Conservation (phyloP, 495 filamentous ascomycete genomes). For the Neurospora sp. region DNA sequence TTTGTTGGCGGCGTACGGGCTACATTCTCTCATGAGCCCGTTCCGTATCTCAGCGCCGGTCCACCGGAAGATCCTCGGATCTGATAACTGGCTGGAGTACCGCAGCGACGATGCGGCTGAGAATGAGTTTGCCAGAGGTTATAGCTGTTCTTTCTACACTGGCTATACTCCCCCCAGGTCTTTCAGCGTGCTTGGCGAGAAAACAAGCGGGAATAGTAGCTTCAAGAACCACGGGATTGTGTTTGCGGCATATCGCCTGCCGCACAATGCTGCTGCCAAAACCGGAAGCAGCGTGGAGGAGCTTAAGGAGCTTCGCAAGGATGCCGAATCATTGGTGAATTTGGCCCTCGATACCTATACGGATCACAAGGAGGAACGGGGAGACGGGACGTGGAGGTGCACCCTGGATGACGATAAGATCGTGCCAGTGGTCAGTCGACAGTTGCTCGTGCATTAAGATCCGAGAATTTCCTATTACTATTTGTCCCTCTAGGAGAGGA, state of each 20-base stretch:
- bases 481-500: not conserved
- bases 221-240: constrained; percentile 28
- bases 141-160: constrained; percentile 30
- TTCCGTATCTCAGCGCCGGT: constrained; percentile 29
- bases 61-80: constrained; percentile 26
- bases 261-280: constrained; percentile 1
- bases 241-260: constrained; percentile 30
- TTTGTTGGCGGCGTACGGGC: constrained; percentile 30
- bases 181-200: not conserved
- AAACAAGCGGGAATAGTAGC: not conserved
- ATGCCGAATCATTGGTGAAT: constrained; percentile 28
- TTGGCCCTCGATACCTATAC: constrained; percentile 22
- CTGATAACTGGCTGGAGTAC: constrained; percentile 31
- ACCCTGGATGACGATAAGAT: not conserved
- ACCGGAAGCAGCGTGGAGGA: constrained; percentile 8
- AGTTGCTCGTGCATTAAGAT: not conserved
- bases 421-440: not conserved
- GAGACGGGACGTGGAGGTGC: not conserved
- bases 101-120: constrained; percentile 14
- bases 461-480: not conserved
- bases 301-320: constrained; percentile 17
- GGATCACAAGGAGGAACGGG: constrained; percentile 3
- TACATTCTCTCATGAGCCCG: constrained; percentile 24
- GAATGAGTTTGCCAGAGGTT: constrained; percentile 28
- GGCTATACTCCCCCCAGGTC: constrained; percentile 11